Base-by-base conservation (phyloP, 495 filamentous ascomycete genomes). In the Chlorociboria aeruginascens region DNA sequence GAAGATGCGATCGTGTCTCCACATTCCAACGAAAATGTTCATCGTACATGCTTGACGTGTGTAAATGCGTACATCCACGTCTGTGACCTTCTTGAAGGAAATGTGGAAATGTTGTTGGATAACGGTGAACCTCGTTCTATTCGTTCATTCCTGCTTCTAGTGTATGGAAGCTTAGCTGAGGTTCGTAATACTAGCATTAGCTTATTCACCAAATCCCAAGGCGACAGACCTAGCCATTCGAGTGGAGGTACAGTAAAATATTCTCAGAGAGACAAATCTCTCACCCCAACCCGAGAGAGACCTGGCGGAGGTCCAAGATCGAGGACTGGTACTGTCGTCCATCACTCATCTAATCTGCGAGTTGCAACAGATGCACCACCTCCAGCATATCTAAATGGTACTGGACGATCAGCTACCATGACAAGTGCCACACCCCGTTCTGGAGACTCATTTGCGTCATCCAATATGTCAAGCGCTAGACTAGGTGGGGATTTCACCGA, bases 141-240 rank as follows among this genome's bases (percentile, higher is more conserved):
- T 43, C 80, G 89, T 8, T 88, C 82, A 0, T 64, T 93, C 48
- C 73, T 95, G 69, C 70, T 89, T 38, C 78, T 83, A 62, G 70
- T 92, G 31, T 93, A 85, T 57, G 84, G 85, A 43, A 85, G 85
- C 55, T 73, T 86, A 28, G 76, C 85, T 54, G 89, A 95, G 60
- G 65, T 89, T 41, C 82, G 72, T 12, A 61, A 56, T 46, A 48
- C 58, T 12, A 45, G 51, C 34, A 43, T 45, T 8, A 49, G 29
- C 25, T 30, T 52, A 7, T 48, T 59, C 35, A 16, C 20, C 14
- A 20, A 48, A 11, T 28, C 32, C 20, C 33, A 43, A 20, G 8
- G 16, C 11, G 13, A 10, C 8, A 28, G 50, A 48, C 3, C 41
- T 34, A 31, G 48, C 13, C 46, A 53, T 35, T 11, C 31, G 20